Conservation (phyloP, 2,329 filamentous ascomycete genomes). For the Zopfia rhizophila region DNA sequence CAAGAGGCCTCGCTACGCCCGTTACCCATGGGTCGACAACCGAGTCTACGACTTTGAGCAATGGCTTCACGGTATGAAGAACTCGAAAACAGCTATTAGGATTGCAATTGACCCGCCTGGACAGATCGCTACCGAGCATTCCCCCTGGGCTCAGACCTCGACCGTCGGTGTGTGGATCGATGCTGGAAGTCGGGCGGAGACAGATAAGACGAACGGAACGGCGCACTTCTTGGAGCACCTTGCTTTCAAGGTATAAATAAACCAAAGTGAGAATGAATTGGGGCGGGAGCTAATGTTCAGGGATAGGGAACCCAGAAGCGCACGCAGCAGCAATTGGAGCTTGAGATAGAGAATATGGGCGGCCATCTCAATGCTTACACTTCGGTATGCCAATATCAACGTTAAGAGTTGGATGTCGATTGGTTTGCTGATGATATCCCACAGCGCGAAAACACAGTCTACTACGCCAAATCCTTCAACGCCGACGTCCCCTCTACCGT, state of each 20-base stretch:
- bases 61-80: constrained; percentile 87
- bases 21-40: constrained; percentile 80
- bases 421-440: constrained; percentile 51
- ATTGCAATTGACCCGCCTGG: constrained; percentile 45
- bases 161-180: constrained; percentile 99
- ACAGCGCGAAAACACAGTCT: constrained; percentile 97
- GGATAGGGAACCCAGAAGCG: constrained; percentile 87
- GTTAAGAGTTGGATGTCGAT: constrained; percentile 17
- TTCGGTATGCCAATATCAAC: constrained; percentile 75
- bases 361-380: constrained; percentile 99
- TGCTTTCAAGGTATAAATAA: constrained; percentile 87
- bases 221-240: constrained; percentile 99
- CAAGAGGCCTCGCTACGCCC: constrained; percentile 90
- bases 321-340: constrained; percentile 96
- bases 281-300: constrained; percentile 36
- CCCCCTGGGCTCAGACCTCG: constrained; percentile 96
- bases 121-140: constrained; percentile 97
- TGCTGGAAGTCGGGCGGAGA: constrained; percentile 97
- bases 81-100: constrained; percentile 20
- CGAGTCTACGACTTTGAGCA: constrained; percentile 94
- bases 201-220: constrained; percentile 97
- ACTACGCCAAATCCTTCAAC: constrained; percentile 99
- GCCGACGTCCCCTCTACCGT: constrained; percentile 95
- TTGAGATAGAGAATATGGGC: constrained; percentile 99
- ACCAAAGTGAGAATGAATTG: constrained; percentile 13